Evolutionary conservation across 345 rosid genomes (phyloP).

Genomic region (Gossypium ekmanianum): DNA sequence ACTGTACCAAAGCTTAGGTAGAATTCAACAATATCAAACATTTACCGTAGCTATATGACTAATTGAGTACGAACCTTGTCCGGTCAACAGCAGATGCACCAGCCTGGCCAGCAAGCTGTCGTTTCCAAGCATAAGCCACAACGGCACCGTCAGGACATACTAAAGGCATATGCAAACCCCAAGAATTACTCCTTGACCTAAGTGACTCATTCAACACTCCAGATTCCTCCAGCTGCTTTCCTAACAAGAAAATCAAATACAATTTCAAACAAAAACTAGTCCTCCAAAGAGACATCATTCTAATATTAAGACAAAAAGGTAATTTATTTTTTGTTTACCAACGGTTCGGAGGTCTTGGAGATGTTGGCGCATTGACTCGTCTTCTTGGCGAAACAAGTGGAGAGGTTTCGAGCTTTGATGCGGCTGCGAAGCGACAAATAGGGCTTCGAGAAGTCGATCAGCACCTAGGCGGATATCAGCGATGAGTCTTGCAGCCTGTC

Average conservation of each 20-base stretch:
- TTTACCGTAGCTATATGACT: neutral
- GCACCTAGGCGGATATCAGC: conserved; percentile 88
- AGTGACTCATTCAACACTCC: conserved; percentile 81
- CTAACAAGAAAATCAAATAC: conserved; percentile 33
- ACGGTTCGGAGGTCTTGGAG: conserved; percentile 71
- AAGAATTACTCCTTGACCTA: conserved; percentile 66
- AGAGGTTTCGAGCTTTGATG: conserved; percentile 60
- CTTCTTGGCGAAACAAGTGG: conserved; percentile 63
- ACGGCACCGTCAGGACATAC: conserved; percentile 98
- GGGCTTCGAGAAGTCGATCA: conserved; percentile 86
- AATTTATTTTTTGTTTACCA: conserved; percentile 30
- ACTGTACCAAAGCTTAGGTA: neutral
- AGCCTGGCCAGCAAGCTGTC: conserved; percentile 98
- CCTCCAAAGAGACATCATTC: neutral
- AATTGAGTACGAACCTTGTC: conserved; percentile 51
- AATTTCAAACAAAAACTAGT: neutral
- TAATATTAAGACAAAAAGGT: neutral
- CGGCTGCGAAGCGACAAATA: conserved; percentile 63
- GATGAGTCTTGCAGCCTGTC: conserved; percentile 79
- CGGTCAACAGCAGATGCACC: conserved; percentile 98
- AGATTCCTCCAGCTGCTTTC: conserved; percentile 84
- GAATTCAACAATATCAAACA: neutral
- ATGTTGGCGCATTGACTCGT: conserved; percentile 79
- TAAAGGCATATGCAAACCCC: conserved; percentile 95
- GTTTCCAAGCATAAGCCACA: conserved; percentile 95